These are phyloP conservation scores for Protea cynaroides DNA, from an alignment of 164 flowering plant species.

Conservation along the genomic window DNA sequence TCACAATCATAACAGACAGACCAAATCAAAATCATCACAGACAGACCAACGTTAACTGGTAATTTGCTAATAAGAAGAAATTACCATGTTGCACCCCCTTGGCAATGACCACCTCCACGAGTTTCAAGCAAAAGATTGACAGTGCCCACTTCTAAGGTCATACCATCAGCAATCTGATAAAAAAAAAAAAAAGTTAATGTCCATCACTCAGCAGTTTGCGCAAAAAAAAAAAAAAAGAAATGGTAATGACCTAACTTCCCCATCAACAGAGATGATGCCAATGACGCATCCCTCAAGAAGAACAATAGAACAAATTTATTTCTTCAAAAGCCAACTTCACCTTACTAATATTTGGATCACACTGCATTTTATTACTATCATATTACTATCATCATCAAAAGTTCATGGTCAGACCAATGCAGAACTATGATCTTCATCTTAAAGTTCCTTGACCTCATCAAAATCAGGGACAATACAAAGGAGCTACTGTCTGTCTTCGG, in stretches of 20 bases:
- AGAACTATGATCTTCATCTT: no score
- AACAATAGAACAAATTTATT: no score
- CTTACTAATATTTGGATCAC: no score
- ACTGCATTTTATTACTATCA: no score
- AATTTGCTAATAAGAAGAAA: background rate
- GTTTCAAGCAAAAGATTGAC: conserved; percentile 95
- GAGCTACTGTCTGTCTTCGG: no score
- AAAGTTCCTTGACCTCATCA: no score
- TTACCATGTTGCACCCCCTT: conserved; percentile 92
- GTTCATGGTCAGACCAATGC: no score
- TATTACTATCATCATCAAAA: no score
- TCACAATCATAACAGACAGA: background rate
- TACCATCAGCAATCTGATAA: conserved; percentile 96
- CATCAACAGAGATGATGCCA: background rate
- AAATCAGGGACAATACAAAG: no score
- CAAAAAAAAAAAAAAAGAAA: background rate
- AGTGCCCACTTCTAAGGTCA: conserved; percentile 77
- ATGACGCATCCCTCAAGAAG: no score
- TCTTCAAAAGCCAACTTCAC: no score
- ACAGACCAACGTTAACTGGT: background rate
- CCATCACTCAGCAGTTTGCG: background rate
- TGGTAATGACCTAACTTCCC: background rate
- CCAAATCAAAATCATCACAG: background rate
- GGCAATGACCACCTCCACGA: conserved; percentile 54
- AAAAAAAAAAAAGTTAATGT: conserved; percentile 7